Conservation (phyloP, 179 eudicot species). For the Spergularia azorica region DNA sequence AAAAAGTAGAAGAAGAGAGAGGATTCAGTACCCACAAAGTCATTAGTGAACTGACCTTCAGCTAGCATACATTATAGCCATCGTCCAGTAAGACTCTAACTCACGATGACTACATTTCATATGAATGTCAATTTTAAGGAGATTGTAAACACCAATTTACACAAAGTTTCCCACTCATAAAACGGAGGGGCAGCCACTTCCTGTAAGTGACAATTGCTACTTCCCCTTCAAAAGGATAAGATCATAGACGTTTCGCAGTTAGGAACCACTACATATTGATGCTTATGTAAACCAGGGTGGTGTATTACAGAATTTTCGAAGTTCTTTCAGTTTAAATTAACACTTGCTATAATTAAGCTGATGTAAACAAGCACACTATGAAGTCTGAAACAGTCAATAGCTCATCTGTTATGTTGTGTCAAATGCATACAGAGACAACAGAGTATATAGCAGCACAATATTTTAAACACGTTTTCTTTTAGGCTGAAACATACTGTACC, state of each 20-base stretch:
- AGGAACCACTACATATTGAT: neutral
- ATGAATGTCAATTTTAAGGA: too few relatives aligned
- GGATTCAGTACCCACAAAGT: neutral
- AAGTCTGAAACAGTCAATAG: neutral
- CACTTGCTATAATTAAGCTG: neutral
- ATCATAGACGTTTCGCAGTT: neutral
- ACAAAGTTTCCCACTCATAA: too few relatives aligned
- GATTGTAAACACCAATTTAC: too few relatives aligned
- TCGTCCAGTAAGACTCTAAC: neutral
- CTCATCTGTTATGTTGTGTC: neutral
- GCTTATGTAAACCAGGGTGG: neutral
- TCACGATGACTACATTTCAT: too few relatives aligned
- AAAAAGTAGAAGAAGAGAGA: neutral
- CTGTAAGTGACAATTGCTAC: neutral
- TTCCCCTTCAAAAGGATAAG: neutral
- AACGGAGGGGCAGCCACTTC: neutral
- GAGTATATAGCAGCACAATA: neutral
- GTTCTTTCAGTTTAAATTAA: neutral
- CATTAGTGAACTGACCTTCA: neutral
- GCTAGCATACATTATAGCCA: neutral
- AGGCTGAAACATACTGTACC: conserved; percentile 41
- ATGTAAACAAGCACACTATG: neutral
- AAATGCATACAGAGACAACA: neutral
- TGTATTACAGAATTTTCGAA: neutral
- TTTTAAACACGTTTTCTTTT: neutral